Conservation (phyloP, 805 yeast genomes). For the Saccharomyces mikatae region DNA sequence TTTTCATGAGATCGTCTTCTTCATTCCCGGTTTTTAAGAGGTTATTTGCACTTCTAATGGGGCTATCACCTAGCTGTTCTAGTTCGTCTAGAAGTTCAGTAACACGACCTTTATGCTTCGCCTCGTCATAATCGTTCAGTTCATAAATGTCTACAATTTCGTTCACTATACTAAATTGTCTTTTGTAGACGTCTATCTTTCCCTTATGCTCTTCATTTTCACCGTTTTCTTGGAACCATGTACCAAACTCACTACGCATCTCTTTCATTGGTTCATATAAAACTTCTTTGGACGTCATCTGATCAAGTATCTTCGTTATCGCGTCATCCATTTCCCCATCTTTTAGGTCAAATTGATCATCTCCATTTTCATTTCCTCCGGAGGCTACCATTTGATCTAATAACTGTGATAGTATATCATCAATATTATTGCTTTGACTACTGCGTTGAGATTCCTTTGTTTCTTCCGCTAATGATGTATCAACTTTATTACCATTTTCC, state of each 20-base stretch:
- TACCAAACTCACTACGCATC: slow-evolving; percentile 61
- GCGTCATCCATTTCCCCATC: slow-evolving; percentile 46
- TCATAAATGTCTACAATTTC: slow-evolving; percentile 64
- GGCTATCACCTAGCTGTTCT: slow-evolving; percentile 29
- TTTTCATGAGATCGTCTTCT: slow-evolving; percentile 15
- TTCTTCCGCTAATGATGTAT: slow-evolving; percentile 44
- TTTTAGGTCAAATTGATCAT: slow-evolving; percentile 15
- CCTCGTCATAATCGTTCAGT: slow-evolving; percentile 41
- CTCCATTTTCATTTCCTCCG: slow-evolving; percentile 31
- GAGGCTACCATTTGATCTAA: slow-evolving; percentile 51
- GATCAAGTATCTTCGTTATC: slow-evolving; percentile 67
- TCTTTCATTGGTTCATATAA: slow-evolving; percentile 85
- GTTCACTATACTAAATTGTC: slow-evolving; percentile 54
- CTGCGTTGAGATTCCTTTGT: slow-evolving; percentile 30
- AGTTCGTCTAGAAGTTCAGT: slow-evolving; percentile 24
- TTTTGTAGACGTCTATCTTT: slow-evolving; percentile 45
- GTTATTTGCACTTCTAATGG: slow-evolving; percentile 21
- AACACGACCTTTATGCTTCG: slow-evolving; percentile 14
- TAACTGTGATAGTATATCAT: slow-evolving; percentile 53
- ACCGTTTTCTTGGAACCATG: slow-evolving; percentile 53
- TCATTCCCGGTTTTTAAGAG: slow-evolving; percentile 4
- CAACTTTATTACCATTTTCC: slow-evolving; percentile 65
- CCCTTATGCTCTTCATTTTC: slow-evolving; percentile 35
- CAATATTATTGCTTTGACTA: slow-evolving; percentile 30
- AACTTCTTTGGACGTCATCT: slow-evolving; percentile 76